These are phyloP conservation scores for Ceratocystis lukuohia DNA, from an alignment of 2,329 filamentous ascomycete genomes.

Conservation along the genomic window DNA sequence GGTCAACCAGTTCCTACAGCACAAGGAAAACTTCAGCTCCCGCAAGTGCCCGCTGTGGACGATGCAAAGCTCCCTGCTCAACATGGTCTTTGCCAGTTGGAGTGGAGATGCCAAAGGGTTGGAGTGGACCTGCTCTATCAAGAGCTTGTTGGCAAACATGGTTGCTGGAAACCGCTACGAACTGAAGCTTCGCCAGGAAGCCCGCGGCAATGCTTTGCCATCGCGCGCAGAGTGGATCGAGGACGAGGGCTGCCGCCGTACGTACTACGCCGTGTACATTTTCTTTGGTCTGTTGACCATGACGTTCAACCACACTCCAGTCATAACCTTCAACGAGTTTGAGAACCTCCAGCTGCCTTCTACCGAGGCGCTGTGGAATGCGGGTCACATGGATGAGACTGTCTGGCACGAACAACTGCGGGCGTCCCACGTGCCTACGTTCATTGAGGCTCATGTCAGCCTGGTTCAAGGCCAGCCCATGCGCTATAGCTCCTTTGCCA, in stretches of 20 bases:
- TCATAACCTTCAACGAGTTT: slow-evolving; percentile 97
- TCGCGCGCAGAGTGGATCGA: slow-evolving; percentile 87
- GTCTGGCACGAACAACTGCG: slow-evolving; percentile 60
- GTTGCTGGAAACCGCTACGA: slow-evolving; percentile 95
- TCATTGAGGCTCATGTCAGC: slow-evolving; percentile 87
- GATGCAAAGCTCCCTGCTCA: slow-evolving; percentile 91
- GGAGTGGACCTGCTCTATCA: slow-evolving; percentile 98
- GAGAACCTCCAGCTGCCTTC: slow-evolving; percentile 86
- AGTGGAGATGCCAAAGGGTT: slow-evolving; percentile 94
- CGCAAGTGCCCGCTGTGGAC: slow-evolving; percentile 95
- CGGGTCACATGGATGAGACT: slow-evolving; percentile 62
- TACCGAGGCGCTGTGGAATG: slow-evolving; percentile 87
- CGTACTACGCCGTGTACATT: slow-evolving; percentile 97
- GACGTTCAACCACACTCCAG: slow-evolving; percentile 95
- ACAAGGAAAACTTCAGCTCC: slow-evolving; percentile 98
- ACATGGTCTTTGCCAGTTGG: slow-evolving; percentile 99
- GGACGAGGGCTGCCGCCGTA: slow-evolving; percentile 89
- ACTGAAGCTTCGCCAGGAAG: slow-evolving; percentile 82
- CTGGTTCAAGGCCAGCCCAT: slow-evolving; percentile 86
- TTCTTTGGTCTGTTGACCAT: slow-evolving; percentile 93
- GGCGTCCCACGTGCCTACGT: slow-evolving; percentile 67
- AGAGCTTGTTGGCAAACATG: slow-evolving; percentile 96
- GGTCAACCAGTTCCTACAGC: slow-evolving; percentile 91
- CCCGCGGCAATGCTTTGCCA: slow-evolving; percentile 61
- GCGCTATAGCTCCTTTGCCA: slow-evolving; percentile 91